Base-by-base conservation (phyloP, 306 rosid genomes). In the Hylodesmum podocarpum region DNA sequence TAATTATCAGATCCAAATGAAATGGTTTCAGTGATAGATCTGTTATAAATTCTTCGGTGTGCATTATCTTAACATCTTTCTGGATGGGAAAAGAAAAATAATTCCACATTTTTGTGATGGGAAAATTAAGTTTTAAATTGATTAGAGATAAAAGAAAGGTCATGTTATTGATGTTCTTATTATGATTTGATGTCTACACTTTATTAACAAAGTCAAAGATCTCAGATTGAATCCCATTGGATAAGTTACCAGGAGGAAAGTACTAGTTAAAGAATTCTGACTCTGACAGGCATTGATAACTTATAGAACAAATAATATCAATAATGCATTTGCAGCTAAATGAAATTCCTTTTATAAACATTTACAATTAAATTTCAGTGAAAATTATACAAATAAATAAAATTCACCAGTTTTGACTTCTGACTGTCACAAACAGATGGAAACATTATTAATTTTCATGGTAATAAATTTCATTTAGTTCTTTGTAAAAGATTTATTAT, bases 1-100 rank as follows among this genome's bases (percentile, higher is more conserved):
- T 70, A 62, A 24, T 53, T 62, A 53, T 69, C 53, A 40, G 33
- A 37, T 72, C 64, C 78, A 51, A 28, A 61, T 27, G 28, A 61
- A 49, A 53, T 33, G 39, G 68, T 58, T 69, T 58, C 63, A 18
- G 33, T 68, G 73, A 22, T 75, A 19, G 51, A 34, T 66, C 66
- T 36, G 27, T 72, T 29, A 25, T 41, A 51, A 53, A 40, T 46
- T 65, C 28, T 65, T n/a, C 25, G 34, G 28, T 33, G 46, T 66
- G 70, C 15, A 13, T 46, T 65, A 65, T 43, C 51, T 53, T 66
- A 24, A 58, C 7, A 43, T 27, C 19, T 37, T 72, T 40, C 46
- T 54, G 11, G 41, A 66, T 54, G 21, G 67, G 73, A 24, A 72
- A 79, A 57, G 47, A 59, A 39, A 62, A 65, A 25, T 6, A 24